Percentiles rank a stretch among this genome's conserved stretches.
phyloP scores from a whole-genome alignment of 164 flowering plant species.

The Magnolia kwangsiensis region DNA sequence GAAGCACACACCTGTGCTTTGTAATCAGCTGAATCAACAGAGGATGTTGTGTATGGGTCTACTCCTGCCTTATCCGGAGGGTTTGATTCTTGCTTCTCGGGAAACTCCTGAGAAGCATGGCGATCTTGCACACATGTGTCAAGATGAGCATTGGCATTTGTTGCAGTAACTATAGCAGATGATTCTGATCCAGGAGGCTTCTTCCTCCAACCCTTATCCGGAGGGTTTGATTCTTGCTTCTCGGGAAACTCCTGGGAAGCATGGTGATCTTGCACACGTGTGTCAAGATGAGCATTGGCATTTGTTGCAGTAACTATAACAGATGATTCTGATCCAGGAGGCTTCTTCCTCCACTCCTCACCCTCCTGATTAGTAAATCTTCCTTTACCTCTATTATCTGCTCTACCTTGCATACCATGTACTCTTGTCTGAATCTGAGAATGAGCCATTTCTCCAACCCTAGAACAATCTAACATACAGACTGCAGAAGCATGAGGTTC shows the following conservation, averaged over 20 bases:
- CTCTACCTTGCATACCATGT: conserved; percentile 46
- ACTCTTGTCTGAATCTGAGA: conserved; percentile 37
- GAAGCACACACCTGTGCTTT: conserved; percentile 47
- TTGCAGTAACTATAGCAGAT: conserved; percentile 14
- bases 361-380: conserved; percentile 39
- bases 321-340: conserved; percentile 24
- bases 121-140: conserved; percentile 24
- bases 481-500: conserved; percentile 10
- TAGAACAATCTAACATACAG: conserved; percentile 9
- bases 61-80: conserved; percentile 37
- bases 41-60: conserved; percentile 25
- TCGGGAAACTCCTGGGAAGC: conserved; percentile 24
- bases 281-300: conserved; percentile 23
- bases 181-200: conserved; percentile 31
- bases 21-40: conserved; percentile 41
- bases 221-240: conserved; percentile 17
- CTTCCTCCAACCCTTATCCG: conserved; percentile 32
- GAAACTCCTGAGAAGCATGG: conserved; percentile 21
- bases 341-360: conserved; percentile 62
- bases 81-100: conserved; percentile 23
- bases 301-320: conserved; percentile 20
- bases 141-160: conserved; percentile 27
- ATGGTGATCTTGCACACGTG: conserved; percentile 23
- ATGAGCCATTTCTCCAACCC: conserved; percentile 21
- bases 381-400: conserved; percentile 51